Evolutionary conservation across 306 rosid species (phyloP).

Genomic region (Rosa chinensis): DNA sequence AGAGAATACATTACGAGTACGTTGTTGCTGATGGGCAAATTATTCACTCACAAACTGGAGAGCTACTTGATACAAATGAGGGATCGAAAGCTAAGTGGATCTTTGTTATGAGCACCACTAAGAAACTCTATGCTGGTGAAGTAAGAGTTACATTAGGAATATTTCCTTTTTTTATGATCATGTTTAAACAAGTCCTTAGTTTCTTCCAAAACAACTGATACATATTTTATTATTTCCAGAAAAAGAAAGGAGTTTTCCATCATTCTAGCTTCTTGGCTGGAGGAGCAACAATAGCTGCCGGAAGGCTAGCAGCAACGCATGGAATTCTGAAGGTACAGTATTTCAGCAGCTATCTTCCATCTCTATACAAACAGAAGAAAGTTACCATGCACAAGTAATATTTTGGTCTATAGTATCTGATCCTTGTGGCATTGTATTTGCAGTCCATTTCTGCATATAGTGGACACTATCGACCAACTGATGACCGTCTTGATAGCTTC

Average conservation of each 20-base stretch:
- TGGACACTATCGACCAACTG: slow-evolving; percentile 95
- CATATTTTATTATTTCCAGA: slow-evolving; percentile 41
- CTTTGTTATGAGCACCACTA: slow-evolving; percentile 87
- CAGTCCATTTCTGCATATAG: slow-evolving; percentile 94
- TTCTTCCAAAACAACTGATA: slow-evolving; percentile 15
- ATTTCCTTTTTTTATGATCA: background rate
- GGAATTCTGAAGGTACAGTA: slow-evolving; percentile 75
- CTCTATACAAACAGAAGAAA: background rate
- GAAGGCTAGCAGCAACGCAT: slow-evolving; percentile 67
- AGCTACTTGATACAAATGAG: slow-evolving; percentile 52
- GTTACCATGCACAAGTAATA: background rate
- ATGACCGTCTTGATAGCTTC: slow-evolving; percentile 61
- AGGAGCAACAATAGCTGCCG: slow-evolving; percentile 85
- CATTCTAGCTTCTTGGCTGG: slow-evolving; percentile 97
- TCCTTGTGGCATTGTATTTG: slow-evolving; percentile 33
- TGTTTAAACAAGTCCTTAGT: background rate
- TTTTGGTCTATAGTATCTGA: slow-evolving; percentile 23
- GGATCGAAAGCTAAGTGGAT: slow-evolving; percentile 70
- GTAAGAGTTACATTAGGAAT: slow-evolving; percentile 45
- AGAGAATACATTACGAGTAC: slow-evolving; percentile 70
- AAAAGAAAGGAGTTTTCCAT: slow-evolving; percentile 81
- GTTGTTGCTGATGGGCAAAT: slow-evolving; percentile 55
- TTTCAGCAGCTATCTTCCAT: background rate
- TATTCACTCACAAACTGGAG: slow-evolving; percentile 57
- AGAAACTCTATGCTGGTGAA: slow-evolving; percentile 84